Evolutionary conservation across 768 basidiomycete genomes (phyloP).

Genomic region (Termitomyces heimii): DNA sequence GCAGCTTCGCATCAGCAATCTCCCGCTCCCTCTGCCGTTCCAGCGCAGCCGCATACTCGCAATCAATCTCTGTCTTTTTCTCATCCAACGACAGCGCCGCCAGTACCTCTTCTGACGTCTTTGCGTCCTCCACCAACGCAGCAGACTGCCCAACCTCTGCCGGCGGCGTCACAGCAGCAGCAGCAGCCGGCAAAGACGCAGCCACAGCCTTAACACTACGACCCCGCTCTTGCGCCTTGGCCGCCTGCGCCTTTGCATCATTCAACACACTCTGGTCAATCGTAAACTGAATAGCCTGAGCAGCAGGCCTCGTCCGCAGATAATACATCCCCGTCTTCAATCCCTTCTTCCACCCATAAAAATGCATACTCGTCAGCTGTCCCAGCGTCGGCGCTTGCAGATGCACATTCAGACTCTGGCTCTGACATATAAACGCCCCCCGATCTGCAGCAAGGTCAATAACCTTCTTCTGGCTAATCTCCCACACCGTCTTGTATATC

Average conservation of each 20-base stretch:
- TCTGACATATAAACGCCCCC: constrained; percentile 96
- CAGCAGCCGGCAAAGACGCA: too few species aligned
- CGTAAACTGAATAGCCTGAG: constrained; percentile 97
- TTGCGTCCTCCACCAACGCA: constrained; percentile 19
- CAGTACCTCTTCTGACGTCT: constrained; percentile 15
- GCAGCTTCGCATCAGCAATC: constrained; percentile 74
- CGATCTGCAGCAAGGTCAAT: constrained; percentile 98
- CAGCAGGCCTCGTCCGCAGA: constrained; percentile 89
- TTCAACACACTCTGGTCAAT: constrained; percentile 80
- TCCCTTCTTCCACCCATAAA: constrained; percentile 99
- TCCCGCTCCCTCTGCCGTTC: constrained; percentile 65
- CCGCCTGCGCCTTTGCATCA: constrained; percentile 43
- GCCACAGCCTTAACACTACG: too few species aligned
- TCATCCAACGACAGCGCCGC: constrained; percentile 40
- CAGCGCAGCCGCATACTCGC: constrained; percentile 78
- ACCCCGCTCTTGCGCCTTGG: constrained; percentile 41
- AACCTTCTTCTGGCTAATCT: constrained; percentile 97
- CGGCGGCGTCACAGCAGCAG: constrained; percentile 12
- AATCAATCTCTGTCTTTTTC: constrained; percentile 49
- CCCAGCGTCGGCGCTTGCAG: constrained; percentile 83
- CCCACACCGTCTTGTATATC: constrained; percentile 99
- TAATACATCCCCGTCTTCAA: constrained; percentile 99
- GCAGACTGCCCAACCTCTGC: constrained; percentile 13
- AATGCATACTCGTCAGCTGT: constrained; percentile 95
- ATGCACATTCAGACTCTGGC: constrained; percentile 92